phyloP scores from a whole-genome alignment of 2,329 filamentous ascomycete genomes.

The Hypoxylon sp. region DNA sequence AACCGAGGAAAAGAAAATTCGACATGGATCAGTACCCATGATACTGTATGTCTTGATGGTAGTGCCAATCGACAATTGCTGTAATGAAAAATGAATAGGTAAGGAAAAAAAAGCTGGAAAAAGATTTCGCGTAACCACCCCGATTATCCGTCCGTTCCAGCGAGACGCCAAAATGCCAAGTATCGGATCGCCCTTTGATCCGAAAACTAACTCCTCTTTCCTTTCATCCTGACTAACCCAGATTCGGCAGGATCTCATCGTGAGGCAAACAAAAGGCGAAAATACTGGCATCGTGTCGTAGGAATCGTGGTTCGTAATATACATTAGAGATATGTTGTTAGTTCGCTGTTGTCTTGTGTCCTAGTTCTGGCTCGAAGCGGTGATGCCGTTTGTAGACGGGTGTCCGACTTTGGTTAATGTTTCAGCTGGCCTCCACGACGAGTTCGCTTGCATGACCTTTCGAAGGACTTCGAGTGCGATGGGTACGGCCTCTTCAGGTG shows the following conservation, averaged over 20 bases:
- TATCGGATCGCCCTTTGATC: constrained; percentile 24
- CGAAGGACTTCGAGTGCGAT: constrained; percentile 44
- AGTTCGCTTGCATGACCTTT: constrained; percentile 39
- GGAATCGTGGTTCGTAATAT: constrained; percentile 44
- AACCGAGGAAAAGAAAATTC: too few relatives aligned
- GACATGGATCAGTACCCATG: too few relatives aligned
- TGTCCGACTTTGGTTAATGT: constrained; percentile 40
- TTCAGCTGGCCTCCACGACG: constrained; percentile 42
- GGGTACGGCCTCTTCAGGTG: constrained; percentile 43
- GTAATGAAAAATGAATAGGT: too few relatives aligned
- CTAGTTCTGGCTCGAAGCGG: constrained; percentile 13
- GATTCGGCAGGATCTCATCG: constrained; percentile 15
- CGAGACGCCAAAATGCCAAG: constrained; percentile 32
- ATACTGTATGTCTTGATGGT: too few relatives aligned
- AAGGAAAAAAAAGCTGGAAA: constrained; percentile 2
- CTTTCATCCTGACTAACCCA: constrained; percentile 17
- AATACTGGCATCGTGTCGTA: constrained; percentile 39
- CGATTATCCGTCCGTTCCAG: constrained; percentile 29
- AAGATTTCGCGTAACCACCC: constrained; percentile 7
- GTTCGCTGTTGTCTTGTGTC: constrained; percentile 2
- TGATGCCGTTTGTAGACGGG: constrained; percentile 36
- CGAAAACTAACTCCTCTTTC: too few relatives aligned
- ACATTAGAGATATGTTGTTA: constrained; percentile 37
- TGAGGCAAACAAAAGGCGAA: constrained; percentile 10
- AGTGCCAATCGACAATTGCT: too few relatives aligned